Conservation (phyloP, 805 yeast species). For the Candida tibetensis region DNA sequence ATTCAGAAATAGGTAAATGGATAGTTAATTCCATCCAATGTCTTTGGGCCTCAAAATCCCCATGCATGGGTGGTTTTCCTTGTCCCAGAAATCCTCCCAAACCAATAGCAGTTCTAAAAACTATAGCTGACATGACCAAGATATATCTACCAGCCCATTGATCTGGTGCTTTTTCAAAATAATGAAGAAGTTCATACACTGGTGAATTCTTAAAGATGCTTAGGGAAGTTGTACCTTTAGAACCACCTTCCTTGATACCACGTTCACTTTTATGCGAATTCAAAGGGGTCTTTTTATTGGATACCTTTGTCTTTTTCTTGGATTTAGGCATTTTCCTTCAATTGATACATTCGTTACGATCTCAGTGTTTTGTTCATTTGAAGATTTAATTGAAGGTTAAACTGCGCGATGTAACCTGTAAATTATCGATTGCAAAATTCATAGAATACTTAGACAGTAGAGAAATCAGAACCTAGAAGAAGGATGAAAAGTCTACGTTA, state of each 20-base stretch:
- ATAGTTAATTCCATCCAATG: slow-evolving; percentile 96
- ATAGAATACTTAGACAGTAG: no score
- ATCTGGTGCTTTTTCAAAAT: slow-evolving; percentile 75
- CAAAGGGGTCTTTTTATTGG: not conserved
- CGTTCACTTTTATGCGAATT: not conserved
- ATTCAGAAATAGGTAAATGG: slow-evolving; percentile 64
- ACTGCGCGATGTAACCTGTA: not conserved
- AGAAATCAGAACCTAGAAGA: no score
- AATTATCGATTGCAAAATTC: not conserved
- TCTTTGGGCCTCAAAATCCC: slow-evolving; percentile 97
- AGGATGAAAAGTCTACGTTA: no score
- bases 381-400: slow-evolving; percentile 1
- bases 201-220: slow-evolving; percentile 56
- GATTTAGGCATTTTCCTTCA: slow-evolving; percentile 9
- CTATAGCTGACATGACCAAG: slow-evolving; percentile 65
- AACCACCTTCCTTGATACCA: no score
- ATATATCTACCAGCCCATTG: slow-evolving; percentile 90
- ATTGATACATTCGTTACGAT: not conserved
- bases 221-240: slow-evolving; percentile 1
- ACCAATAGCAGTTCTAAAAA: slow-evolving; percentile 82
- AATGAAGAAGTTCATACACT: slow-evolving; percentile 69
- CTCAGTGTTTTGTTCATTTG: slow-evolving; percentile 1
- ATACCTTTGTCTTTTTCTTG: slow-evolving; percentile 10
- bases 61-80: slow-evolving; percentile 72
- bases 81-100: slow-evolving; percentile 84